phyloP scores from a whole-genome alignment of 768 basidiomycete species.

The Termitomyces sp. region DNA sequence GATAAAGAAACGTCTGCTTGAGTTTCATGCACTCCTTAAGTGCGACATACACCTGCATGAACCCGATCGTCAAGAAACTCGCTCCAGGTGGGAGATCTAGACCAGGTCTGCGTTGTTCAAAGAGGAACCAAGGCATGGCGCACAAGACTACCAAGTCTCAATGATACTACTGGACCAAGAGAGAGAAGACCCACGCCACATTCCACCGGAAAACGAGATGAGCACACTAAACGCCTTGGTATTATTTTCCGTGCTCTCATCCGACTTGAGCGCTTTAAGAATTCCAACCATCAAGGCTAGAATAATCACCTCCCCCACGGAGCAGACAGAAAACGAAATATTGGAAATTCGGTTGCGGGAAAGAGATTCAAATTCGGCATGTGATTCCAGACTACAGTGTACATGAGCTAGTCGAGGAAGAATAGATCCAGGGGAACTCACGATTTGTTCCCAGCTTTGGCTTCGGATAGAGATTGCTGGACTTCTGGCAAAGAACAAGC shows the following conservation, averaged over 20 bases:
- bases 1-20: conserved; percentile 71
- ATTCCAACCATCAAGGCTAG: conserved; percentile 75
- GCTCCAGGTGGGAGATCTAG: conserved; percentile 52
- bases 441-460: conserved; percentile 41
- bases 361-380: conserved; percentile 54
- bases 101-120: conserved; percentile 65
- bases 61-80: conserved; percentile 57
- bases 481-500: conserved; percentile 68
- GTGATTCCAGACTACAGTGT: conserved; percentile 37
- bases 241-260: conserved; percentile 62
- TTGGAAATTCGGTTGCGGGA: conserved; percentile 72
- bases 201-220: conserved; percentile 76
- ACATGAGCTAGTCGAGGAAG: not conserved
- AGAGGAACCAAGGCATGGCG: conserved; percentile 68
- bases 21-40: conserved; percentile 59
- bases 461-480: conserved; percentile 40
- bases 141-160: conserved; percentile 41
- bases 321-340: conserved; percentile 65
- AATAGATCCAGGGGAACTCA: conserved; percentile 16
- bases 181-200: conserved; percentile 50
- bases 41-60: conserved; percentile 61
- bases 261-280: conserved; percentile 57
- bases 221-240: conserved; percentile 70
- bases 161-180: not conserved
- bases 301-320: conserved; percentile 64